These are phyloP conservation scores for Eustoma russellianum DNA, from an alignment of 257 asterid species.

Conservation along the genomic window DNA sequence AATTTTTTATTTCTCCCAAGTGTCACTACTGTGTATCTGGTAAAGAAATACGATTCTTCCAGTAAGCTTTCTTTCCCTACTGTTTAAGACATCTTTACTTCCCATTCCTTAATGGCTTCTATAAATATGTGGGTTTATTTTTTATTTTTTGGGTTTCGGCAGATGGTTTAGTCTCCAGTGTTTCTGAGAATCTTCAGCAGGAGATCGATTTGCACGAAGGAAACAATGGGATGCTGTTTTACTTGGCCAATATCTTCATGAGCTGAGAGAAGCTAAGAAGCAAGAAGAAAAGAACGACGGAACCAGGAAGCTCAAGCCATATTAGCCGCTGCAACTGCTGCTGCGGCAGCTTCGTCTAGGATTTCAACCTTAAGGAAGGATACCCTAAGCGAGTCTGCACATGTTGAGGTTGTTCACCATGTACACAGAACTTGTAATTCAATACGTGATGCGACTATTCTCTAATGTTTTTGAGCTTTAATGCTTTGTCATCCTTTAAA, in stretches of 20 bases:
- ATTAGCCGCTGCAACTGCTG: slow-evolving; percentile 98
- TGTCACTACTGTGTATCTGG: too few relatives aligned
- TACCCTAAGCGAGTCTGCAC: slow-evolving; percentile 50
- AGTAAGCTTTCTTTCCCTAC: too few relatives aligned
- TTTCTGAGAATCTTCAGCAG: slow-evolving; percentile 54
- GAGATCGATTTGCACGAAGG: slow-evolving; percentile 59
- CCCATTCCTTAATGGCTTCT: too few relatives aligned
- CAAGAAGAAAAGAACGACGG: slow-evolving; percentile 86
- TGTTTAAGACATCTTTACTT: too few relatives aligned
- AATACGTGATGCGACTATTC: too few relatives aligned
- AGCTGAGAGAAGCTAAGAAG: slow-evolving; percentile 82
- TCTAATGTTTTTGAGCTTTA: too few relatives aligned
- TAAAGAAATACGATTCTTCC: too few relatives aligned
- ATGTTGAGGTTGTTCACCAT: slow-evolving; percentile 39
- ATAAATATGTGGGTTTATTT: too few relatives aligned
- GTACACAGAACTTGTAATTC: background rate
- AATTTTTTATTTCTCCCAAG: too few relatives aligned
- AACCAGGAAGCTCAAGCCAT: slow-evolving; percentile 96
- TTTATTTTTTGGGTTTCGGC: slow-evolving; percentile 24
- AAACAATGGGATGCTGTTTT: slow-evolving; percentile 79
- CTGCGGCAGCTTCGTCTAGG: slow-evolving; percentile 96
- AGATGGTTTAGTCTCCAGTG: slow-evolving; percentile 71
- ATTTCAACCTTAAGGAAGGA: slow-evolving; percentile 78
- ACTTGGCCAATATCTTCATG: slow-evolving; percentile 66
- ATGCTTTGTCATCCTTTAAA: too few relatives aligned